phyloP scores from a whole-genome alignment of 2,329 filamentous ascomycete species.

The Aspergillus oerlinghausenensis region DNA sequence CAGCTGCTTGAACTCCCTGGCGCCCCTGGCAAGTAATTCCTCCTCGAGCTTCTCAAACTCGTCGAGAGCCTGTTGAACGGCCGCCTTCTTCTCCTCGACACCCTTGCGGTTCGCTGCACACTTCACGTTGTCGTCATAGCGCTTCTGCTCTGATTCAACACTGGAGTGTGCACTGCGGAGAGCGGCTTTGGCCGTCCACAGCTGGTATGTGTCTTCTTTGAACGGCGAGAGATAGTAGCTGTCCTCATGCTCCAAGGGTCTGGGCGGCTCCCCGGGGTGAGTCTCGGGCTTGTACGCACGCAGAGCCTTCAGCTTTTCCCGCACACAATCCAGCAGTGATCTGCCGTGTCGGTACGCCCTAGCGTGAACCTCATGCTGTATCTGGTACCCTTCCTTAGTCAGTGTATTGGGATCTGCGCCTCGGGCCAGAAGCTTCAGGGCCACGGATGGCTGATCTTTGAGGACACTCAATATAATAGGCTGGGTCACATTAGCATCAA shows the following conservation, averaged over 20 bases:
- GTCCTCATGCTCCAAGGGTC: conserved; percentile 39
- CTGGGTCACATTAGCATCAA: conserved; percentile 51
- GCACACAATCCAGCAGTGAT: conserved; percentile 59
- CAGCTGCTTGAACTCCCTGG: conserved; percentile 63
- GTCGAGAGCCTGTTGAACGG: conserved; percentile 48
- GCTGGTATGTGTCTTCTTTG: conserved; percentile 54
- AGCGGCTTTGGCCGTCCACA: conserved; percentile 47
- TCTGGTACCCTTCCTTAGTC: conserved; percentile 34
- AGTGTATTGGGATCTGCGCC: conserved; percentile 65
- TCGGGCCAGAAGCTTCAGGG: conserved; percentile 55
- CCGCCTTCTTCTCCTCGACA: conserved; percentile 51
- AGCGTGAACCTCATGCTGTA: neutral
- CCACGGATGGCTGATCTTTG: conserved; percentile 49
- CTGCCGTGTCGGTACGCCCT: neutral
- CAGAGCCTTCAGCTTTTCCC: conserved; percentile 48
- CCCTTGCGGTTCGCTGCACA: conserved; percentile 17
- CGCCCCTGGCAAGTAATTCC: conserved; percentile 53
- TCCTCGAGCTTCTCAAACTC: conserved; percentile 55
- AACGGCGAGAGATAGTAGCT: conserved; percentile 49
- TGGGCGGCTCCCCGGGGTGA: conserved; percentile 6
- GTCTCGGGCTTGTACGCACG: conserved; percentile 41
- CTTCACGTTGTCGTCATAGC: conserved; percentile 16
- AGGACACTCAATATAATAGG: conserved; percentile 61
- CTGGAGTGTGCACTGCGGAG: conserved; percentile 33
- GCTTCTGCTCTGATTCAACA: conserved; percentile 34